Conservation (phyloP, 495 filamentous ascomycete genomes). For the Neurospora tetrasperma region DNA sequence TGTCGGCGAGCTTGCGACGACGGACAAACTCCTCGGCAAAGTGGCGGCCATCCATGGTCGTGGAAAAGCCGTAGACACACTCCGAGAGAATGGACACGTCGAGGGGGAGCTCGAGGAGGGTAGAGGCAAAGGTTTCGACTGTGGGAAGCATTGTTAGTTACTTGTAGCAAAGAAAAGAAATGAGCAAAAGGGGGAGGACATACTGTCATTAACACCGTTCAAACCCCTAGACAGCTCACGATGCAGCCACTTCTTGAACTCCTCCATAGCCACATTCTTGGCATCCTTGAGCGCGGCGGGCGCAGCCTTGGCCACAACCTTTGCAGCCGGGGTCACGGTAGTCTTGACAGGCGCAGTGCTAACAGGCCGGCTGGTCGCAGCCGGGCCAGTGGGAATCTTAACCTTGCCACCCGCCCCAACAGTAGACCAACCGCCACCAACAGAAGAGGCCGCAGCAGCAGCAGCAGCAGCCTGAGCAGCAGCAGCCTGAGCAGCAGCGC, state of each 20-base stretch:
- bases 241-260: constrained; percentile 90
- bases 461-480: constrained; percentile 16
- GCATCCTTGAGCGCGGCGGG: constrained; percentile 37
- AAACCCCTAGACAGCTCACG: constrained; percentile 52
- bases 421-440: constrained; percentile 75
- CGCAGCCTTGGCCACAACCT: constrained; percentile 28
- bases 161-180: constrained; percentile 8
- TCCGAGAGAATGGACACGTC: constrained; percentile 78
- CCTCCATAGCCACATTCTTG: constrained; percentile 52
- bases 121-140: constrained; percentile 71
- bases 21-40: constrained; percentile 92
- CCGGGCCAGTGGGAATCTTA: constrained; percentile 57
- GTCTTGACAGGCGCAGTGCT: constrained; percentile 37
- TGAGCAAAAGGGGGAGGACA: constrained; percentile 21
- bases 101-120: constrained; percentile 61
- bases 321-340: constrained; percentile 11
- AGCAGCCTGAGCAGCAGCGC: constrained; percentile 4
- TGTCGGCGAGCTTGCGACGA: constrained; percentile 83
- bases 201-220: constrained; percentile 35
- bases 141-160: not conserved
- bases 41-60: constrained; percentile 79
- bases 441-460: constrained; percentile 20
- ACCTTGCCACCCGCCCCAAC: constrained; percentile 91
- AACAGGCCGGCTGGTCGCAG: constrained; percentile 45
- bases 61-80: constrained; percentile 72